Evolutionary conservation across 352 stramenopile genomes (phyloP).

Genomic region (Pythium periplocum): DNA sequence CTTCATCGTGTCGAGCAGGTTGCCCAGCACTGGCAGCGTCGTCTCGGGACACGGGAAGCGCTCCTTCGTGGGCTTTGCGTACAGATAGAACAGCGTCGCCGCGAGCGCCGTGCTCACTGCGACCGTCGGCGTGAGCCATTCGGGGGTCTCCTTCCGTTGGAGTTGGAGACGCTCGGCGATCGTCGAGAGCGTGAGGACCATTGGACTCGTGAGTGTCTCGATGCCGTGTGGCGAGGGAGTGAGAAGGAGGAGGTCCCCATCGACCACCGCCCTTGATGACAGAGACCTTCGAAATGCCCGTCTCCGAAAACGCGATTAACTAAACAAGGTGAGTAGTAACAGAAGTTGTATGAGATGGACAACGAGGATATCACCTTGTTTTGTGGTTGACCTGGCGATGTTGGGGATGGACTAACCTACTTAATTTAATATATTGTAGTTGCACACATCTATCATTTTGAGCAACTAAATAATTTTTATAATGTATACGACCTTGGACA

Average conservation of each 20-base stretch:
- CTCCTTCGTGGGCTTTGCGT: neutral
- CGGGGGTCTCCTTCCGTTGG: neutral
- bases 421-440: no score
- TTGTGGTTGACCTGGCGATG: no score
- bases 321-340: no score
- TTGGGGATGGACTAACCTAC: no score
- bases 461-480: no score
- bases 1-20: slow-evolving; percentile 41
- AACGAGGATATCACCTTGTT: no score
- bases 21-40: slow-evolving; percentile 36
- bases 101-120: neutral
- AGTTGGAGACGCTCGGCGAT: neutral
- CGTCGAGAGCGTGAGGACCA: neutral
- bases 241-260: neutral
- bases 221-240: slow-evolving; percentile 39
- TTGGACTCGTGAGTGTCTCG: neutral
- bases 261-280: no score
- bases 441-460: no score
- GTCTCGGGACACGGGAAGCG: slow-evolving; percentile 9
- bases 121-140: neutral
- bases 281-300: no score
- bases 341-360: no score
- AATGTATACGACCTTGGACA: no score
- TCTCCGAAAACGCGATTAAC: no score
- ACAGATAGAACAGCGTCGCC: neutral